Conservation (phyloP, 495 filamentous ascomycete genomes). For the Aspergillus sclerotioniger region DNA sequence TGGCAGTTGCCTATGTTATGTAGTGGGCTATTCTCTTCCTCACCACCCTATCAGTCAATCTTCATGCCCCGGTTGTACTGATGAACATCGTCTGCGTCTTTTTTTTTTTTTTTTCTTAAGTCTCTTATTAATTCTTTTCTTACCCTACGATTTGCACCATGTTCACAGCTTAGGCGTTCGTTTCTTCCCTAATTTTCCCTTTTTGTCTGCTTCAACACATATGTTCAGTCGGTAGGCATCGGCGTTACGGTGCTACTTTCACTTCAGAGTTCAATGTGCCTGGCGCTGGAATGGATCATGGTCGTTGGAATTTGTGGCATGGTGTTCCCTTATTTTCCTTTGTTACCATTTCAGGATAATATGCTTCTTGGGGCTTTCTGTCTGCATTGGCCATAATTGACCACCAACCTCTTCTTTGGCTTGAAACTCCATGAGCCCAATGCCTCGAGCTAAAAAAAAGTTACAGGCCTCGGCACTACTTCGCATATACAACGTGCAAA, state of each 20-base stretch:
- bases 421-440: conserved; percentile 20
- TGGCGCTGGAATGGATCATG: conserved; percentile 33
- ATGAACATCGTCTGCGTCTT: neutral
- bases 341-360: conserved; percentile 7
- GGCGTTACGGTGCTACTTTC: conserved; percentile 35
- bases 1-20: neutral
- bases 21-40: neutral
- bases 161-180: conserved; percentile 12
- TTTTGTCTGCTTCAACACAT: conserved; percentile 18
- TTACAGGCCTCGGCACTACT: conserved; percentile 21
- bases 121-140: neutral
- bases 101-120: neutral
- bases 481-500: conserved; percentile 24
- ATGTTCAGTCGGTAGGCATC: conserved; percentile 32
- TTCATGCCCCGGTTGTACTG: neutral
- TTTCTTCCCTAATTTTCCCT: conserved; percentile 17
- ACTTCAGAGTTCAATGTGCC: conserved; percentile 26
- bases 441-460: conserved; percentile 23
- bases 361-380: conserved; percentile 12
- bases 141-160: neutral
- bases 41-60: neutral
- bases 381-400: conserved; percentile 18
- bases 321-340: conserved; percentile 15
- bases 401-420: conserved; percentile 5
- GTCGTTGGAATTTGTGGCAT: conserved; percentile 22